Conservation (phyloP, 345 rosid genomes). For the Pistacia vera region DNA sequence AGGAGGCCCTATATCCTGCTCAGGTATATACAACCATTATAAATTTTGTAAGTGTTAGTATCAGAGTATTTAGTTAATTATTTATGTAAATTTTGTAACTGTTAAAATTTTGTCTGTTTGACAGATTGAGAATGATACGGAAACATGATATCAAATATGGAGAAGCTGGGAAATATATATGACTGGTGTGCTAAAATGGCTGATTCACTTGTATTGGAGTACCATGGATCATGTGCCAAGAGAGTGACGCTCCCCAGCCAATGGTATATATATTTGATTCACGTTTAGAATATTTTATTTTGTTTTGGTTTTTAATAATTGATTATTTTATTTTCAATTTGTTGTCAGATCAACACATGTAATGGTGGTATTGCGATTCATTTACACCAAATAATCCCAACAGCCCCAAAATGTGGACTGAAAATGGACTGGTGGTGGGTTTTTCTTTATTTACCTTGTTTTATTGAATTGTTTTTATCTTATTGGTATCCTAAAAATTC, state of each 20-base stretch:
- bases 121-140: constrained; percentile 86
- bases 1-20: constrained; percentile 74
- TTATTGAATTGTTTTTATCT: not conserved
- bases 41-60: not conserved
- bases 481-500: not conserved
- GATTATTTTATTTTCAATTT: not conserved
- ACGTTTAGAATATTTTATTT: not conserved
- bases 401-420: constrained; percentile 56
- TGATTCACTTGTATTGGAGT: constrained; percentile 52
- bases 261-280: constrained; percentile 29
- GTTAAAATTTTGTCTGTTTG: not conserved
- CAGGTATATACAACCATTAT: constrained; percentile 41
- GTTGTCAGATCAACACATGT: constrained; percentile 48
- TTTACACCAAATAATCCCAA: constrained; percentile 35
- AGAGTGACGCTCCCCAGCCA: constrained; percentile 58
- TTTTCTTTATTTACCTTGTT: not conserved
- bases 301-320: not conserved
- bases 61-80: not conserved
- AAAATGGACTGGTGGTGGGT: constrained; percentile 66
- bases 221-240: constrained; percentile 91
- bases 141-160: constrained; percentile 49
- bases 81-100: too few relatives aligned
- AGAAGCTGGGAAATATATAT: constrained; percentile 57
- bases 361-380: constrained; percentile 58
- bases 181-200: constrained; percentile 85